A percentile compares a stretch with the other conserved stretches of the same genome.
Evolutionary conservation across 495 filamentous ascomycete genomes (phyloP).

Genomic region (Aspergillus carlsbadensis): DNA sequence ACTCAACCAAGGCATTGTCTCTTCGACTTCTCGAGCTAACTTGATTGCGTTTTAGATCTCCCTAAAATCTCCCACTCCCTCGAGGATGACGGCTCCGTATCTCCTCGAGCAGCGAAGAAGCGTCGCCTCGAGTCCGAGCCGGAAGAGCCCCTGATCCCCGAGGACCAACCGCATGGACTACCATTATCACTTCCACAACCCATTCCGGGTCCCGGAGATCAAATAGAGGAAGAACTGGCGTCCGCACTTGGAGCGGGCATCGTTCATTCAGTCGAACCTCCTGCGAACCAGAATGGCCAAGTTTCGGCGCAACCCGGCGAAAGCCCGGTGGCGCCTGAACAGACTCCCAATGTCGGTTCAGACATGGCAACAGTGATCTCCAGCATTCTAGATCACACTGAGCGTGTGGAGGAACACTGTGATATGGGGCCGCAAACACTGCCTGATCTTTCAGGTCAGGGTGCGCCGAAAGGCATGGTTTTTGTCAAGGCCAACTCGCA

Average conservation of each 20-base stretch:
- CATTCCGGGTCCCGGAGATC: conserved; percentile 25
- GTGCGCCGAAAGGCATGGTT: conserved; percentile 37
- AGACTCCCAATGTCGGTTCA: conserved; percentile 25
- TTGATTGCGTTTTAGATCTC: conserved; percentile 4
- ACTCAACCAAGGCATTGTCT: background rate
- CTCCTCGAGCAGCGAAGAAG: conserved; percentile 44
- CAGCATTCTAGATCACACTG: conserved; percentile 49
- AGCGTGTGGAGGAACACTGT: conserved; percentile 46
- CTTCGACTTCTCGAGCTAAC: background rate
- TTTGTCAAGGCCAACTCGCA: conserved; percentile 56
- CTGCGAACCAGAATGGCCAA: conserved; percentile 20
- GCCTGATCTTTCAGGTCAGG: conserved; percentile 26
- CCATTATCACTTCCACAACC: background rate
- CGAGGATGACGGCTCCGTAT: conserved; percentile 31
- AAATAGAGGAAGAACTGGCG: conserved; percentile 45
- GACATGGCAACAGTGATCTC: conserved; percentile 42
- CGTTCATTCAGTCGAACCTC: conserved; percentile 28
- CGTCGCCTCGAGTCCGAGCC: conserved; percentile 37
- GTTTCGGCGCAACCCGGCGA: conserved; percentile 16
- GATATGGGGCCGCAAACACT: conserved; percentile 39
- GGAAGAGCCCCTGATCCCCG: conserved; percentile 24
- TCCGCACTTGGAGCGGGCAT: conserved; percentile 35
- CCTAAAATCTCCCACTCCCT: conserved; percentile 35
- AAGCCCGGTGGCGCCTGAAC: conserved; percentile 19
- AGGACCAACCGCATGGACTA: conserved; percentile 16